These are phyloP conservation scores for Alternaria burnsii DNA, from an alignment of 2,329 filamentous ascomycete genomes.

Conservation along the genomic window DNA sequence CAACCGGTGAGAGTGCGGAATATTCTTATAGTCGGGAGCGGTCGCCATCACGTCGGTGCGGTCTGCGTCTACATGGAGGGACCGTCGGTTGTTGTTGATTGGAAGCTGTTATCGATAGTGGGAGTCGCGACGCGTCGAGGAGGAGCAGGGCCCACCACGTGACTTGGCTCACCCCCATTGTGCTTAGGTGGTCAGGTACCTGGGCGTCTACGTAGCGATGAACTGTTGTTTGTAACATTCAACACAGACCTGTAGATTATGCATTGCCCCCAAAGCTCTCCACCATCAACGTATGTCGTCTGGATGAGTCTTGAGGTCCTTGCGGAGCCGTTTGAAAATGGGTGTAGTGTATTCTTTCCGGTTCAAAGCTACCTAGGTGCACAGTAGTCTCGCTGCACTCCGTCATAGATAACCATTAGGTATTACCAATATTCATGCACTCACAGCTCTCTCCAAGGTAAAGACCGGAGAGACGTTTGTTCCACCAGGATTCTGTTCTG, in stretches of 20 bases:
- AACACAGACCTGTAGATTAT: neutral
- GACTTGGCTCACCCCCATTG: constrained; percentile 4
- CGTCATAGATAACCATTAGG: neutral
- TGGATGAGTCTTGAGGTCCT: neutral
- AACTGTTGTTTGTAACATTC: neutral
- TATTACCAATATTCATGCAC: neutral
- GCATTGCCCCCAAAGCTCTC: neutral
- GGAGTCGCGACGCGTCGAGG: constrained; percentile 21
- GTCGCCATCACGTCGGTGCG: constrained; percentile 58
- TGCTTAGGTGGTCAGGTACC: neutral
- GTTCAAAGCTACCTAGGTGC: neutral
- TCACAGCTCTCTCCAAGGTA: neutral
- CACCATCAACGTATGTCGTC: neutral
- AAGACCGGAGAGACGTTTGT: too few species aligned
- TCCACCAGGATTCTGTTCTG: neutral
- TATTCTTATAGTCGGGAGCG: constrained; percentile 74
- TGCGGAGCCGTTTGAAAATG: neutral
- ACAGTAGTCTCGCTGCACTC: neutral
- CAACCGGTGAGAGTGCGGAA: constrained; percentile 75
- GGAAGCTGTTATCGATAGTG: constrained; percentile 36
- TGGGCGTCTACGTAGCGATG: neutral
- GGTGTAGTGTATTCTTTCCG: neutral
- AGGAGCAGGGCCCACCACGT: constrained; percentile 19
- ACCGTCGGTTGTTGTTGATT: constrained; percentile 18
- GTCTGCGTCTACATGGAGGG: constrained; percentile 41